Conservation (phyloP, 306 rosid genomes). For the Vigna hirtella region DNA sequence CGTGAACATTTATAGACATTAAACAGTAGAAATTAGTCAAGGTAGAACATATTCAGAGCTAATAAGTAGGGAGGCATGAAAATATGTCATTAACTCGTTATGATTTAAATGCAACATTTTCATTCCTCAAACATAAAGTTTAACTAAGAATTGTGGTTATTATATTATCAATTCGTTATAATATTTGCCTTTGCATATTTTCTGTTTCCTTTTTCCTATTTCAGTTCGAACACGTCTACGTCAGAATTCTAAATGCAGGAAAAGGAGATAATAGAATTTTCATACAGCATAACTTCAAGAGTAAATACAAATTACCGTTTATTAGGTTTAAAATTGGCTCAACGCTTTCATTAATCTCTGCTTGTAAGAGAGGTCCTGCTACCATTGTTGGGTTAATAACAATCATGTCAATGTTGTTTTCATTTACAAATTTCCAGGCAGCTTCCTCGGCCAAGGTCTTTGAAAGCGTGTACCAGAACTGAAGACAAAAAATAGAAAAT, state of each 20-base stretch:
- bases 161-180: background rate
- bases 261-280: background rate
- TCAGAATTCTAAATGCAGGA: background rate
- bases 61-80: background rate
- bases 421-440: slow-evolving; percentile 85
- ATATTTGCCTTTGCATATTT: background rate
- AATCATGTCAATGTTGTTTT: slow-evolving; percentile 80
- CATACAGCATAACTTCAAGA: background rate
- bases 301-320: slow-evolving; percentile 57
- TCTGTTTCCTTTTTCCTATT: background rate
- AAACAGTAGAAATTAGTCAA: background rate
- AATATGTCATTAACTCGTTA: background rate
- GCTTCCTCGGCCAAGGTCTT: slow-evolving; percentile 91
- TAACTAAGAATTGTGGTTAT: background rate
- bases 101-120: background rate
- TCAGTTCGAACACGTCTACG: background rate
- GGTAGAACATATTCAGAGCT: background rate
- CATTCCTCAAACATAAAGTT: background rate
- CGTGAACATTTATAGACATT: background rate
- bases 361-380: slow-evolving; percentile 82
- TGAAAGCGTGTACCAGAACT: slow-evolving; percentile 80
- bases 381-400: slow-evolving; percentile 75
- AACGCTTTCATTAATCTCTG: slow-evolving; percentile 73
- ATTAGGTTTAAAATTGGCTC: slow-evolving; percentile 56
- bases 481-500: slow-evolving; percentile 33